Conservation (phyloP, 495 filamentous ascomycete species). For the Bryoglossum gracile region DNA sequence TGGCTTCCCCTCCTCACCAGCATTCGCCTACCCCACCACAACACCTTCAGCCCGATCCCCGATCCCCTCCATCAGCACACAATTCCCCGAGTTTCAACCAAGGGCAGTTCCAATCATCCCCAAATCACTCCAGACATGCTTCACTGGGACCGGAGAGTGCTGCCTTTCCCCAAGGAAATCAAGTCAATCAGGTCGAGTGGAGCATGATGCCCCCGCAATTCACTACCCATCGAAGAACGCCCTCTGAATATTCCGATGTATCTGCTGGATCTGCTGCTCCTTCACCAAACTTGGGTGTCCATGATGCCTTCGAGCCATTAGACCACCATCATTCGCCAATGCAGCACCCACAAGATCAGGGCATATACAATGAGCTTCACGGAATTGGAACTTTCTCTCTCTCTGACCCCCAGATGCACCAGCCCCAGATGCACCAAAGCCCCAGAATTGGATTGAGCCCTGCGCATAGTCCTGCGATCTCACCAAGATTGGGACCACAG, state of each 20-base stretch:
- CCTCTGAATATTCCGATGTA: constrained; percentile 87
- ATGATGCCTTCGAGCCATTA: constrained; percentile 68
- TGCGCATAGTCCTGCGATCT: constrained; percentile 76
- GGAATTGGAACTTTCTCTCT: constrained; percentile 76
- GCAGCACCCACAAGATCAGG: constrained; percentile 63
- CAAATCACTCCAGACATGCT: constrained; percentile 66
- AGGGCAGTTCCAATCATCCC: constrained; percentile 44
- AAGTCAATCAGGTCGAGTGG: constrained; percentile 58
- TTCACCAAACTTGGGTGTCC: constrained; percentile 72
- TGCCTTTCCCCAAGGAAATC: constrained; percentile 57
- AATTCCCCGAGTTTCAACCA: constrained; percentile 52
- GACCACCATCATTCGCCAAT: constrained; percentile 76
- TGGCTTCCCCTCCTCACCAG: constrained; percentile 58
- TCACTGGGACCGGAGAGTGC: constrained; percentile 77
- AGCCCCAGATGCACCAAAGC: constrained; percentile 33
- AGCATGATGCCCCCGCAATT: constrained; percentile 61
- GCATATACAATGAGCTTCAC: constrained; percentile 68
- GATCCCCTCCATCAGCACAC: constrained; percentile 48
- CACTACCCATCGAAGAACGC: constrained; percentile 68
- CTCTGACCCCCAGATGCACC: constrained; percentile 58
- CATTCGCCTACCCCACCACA: constrained; percentile 60
- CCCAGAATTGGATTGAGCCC: constrained; percentile 61
- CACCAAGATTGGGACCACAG: constrained; percentile 74
- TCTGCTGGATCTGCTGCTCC: constrained; percentile 71
- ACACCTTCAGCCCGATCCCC: constrained; percentile 55